Evolutionary conservation across 257 asterid genomes (phyloP).

Genomic region (Nicotiana tabacum): DNA sequence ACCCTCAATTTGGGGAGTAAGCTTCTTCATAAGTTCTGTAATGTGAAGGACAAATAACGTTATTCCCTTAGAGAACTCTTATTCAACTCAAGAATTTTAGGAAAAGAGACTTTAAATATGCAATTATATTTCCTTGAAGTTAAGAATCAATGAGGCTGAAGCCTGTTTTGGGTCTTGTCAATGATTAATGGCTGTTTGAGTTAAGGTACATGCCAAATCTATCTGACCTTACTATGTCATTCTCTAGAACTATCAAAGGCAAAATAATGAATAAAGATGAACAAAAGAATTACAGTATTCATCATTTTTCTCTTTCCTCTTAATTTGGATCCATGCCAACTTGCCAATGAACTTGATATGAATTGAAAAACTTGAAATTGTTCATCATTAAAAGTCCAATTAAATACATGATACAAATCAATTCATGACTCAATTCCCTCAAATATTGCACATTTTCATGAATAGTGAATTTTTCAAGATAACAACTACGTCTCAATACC

Average conservation of each 20-base stretch:
- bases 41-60: neutral
- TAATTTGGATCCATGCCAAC: neutral
- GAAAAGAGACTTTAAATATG: neutral
- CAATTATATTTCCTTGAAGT: neutral
- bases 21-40: constrained; percentile 78
- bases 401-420: neutral
- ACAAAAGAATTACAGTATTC: neutral
- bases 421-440: neutral
- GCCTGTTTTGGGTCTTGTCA: neutral
- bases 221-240: neutral
- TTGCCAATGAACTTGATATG: neutral
- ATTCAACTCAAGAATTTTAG: neutral
- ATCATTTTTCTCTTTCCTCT: neutral
- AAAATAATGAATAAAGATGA: neutral
- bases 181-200: neutral
- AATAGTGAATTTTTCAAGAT: neutral
- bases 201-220: neutral
- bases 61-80: neutral
- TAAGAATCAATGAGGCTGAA: neutral
- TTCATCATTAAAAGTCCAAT: neutral
- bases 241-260: neutral
- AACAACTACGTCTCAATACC: too few species aligned
- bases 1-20: constrained; percentile 52
- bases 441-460: neutral
- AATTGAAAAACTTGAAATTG: neutral